These are phyloP conservation scores for Podospora pseudoanserina DNA, from an alignment of 495 filamentous ascomycete species.

Conservation along the genomic window DNA sequence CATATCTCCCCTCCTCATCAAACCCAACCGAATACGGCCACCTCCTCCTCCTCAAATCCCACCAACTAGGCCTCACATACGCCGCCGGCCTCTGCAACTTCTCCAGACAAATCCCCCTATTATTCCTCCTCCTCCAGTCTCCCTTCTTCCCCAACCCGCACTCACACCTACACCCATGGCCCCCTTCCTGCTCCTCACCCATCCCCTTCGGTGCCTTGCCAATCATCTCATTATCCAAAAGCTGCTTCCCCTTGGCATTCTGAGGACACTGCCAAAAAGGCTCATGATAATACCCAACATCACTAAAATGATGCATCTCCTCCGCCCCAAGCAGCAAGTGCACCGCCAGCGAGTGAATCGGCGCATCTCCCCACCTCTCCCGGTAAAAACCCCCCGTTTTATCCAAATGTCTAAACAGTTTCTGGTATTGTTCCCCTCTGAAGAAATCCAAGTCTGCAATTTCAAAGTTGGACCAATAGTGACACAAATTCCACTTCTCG, in stretches of 20 bases:
- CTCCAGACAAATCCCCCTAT: constrained; percentile 4
- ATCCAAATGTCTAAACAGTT: constrained; percentile 50
- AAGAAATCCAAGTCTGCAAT: constrained; percentile 56
- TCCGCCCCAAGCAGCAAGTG: constrained; percentile 47
- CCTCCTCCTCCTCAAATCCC: neutral
- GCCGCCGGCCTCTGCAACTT: constrained; percentile 2
- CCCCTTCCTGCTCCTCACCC: constrained; percentile 31
- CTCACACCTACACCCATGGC: constrained; percentile 44
- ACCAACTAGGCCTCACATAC: constrained; percentile 1
- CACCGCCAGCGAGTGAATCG: constrained; percentile 51
- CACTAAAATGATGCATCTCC: constrained; percentile 52
- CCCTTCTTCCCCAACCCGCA: constrained; percentile 21
- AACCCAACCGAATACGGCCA: constrained; percentile 3
- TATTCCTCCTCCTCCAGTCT: constrained; percentile 2
- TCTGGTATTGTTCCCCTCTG: constrained; percentile 44
- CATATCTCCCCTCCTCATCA: neutral
- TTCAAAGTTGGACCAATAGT: constrained; percentile 59
- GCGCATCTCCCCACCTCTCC: constrained; percentile 56
- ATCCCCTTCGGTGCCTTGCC: constrained; percentile 18
- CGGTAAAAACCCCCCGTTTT: constrained; percentile 51
- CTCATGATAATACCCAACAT: constrained; percentile 53
- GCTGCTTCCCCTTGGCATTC: constrained; percentile 40
- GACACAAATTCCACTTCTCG: constrained; percentile 50
- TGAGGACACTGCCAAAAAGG: constrained; percentile 46
- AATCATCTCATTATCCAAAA: constrained; percentile 32